Conservation (phyloP, 192 early-diverging fungal genomes). For the Powellomyces hirtus region DNA sequence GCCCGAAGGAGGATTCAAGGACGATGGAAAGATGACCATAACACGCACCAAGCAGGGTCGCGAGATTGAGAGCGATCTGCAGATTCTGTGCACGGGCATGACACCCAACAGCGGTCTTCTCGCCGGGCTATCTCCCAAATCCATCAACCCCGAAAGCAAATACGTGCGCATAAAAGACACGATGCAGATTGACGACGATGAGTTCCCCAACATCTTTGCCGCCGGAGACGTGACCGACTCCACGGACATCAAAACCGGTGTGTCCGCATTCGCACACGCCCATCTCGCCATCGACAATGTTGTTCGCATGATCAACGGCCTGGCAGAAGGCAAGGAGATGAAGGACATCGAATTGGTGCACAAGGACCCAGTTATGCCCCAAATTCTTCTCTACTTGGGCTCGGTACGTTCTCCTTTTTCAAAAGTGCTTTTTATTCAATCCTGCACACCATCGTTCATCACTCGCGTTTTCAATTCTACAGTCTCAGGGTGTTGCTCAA, state of each 20-base stretch:
- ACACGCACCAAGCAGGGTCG: slow-evolving; percentile 45
- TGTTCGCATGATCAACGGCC: neutral
- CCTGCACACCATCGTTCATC: too few relatives aligned
- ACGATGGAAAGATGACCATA: slow-evolving; percentile 46
- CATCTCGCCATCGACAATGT: slow-evolving; percentile 6
- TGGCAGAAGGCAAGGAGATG: neutral
- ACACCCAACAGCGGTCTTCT: slow-evolving; percentile 66
- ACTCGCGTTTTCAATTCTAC: too few relatives aligned
- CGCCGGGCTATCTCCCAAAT: slow-evolving; percentile 53
- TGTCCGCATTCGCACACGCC: slow-evolving; percentile 14
- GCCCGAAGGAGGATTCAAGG: slow-evolving; percentile 57
- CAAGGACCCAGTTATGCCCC: slow-evolving; percentile 5
- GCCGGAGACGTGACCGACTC: slow-evolving; percentile 65
- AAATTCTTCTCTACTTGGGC: slow-evolving; percentile 13
- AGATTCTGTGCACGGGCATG: slow-evolving; percentile 78
- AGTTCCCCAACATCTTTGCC: slow-evolving; percentile 66
- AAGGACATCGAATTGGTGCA: neutral
- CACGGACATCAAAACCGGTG: slow-evolving; percentile 46
- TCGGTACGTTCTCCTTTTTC: neutral
- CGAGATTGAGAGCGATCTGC: slow-evolving; percentile 36
- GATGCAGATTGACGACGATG: slow-evolving; percentile 58
- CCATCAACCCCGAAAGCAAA: slow-evolving; percentile 52
- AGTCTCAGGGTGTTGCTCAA: too few relatives aligned
- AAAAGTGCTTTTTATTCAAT: too few relatives aligned
- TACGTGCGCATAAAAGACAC: slow-evolving; percentile 64